phyloP scores from a whole-genome alignment of 495 filamentous ascomycete genomes.

The Astrothelium macrocarpum region DNA sequence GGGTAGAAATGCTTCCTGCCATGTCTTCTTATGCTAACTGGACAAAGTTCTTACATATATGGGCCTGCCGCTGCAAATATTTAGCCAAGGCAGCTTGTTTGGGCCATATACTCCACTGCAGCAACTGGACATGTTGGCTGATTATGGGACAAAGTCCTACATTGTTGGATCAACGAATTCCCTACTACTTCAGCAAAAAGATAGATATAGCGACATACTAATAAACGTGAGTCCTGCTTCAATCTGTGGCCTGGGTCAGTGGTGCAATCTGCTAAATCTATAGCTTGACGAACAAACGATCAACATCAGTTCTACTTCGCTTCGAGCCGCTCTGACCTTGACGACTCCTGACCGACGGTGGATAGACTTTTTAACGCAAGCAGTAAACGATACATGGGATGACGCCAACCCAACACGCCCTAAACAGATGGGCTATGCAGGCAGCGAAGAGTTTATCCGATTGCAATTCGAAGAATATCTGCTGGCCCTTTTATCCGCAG shows the following conservation, averaged over 20 bases:
- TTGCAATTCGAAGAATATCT: constrained; percentile 98
- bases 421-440: constrained; percentile 88
- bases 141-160: constrained; percentile 92
- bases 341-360: constrained; percentile 84
- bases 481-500: constrained; percentile 73
- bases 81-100: constrained; percentile 92
- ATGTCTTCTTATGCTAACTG: constrained; percentile 11
- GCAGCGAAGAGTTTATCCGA: constrained; percentile 95
- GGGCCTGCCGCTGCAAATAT: constrained; percentile 89
- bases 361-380: constrained; percentile 91
- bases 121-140: constrained; percentile 87
- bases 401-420: constrained; percentile 77
- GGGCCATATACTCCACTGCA: constrained; percentile 95
- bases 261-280: constrained; percentile 6
- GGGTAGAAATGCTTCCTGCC: constrained; percentile 18
- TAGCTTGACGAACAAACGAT: constrained; percentile 81
- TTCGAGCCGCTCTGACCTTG: constrained; percentile 67
- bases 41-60: constrained; percentile 71
- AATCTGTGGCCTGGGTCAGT: neutral
- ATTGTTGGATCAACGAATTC: constrained; percentile 96
- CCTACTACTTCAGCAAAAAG: constrained; percentile 82
- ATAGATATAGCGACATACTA: constrained; percentile 94
- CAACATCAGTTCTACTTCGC: constrained; percentile 67
- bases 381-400: constrained; percentile 94
- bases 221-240: constrained; percentile 56